Base-by-base conservation (phyloP, 2,329 filamentous ascomycete species). In the Fusarium anguioides region DNA sequence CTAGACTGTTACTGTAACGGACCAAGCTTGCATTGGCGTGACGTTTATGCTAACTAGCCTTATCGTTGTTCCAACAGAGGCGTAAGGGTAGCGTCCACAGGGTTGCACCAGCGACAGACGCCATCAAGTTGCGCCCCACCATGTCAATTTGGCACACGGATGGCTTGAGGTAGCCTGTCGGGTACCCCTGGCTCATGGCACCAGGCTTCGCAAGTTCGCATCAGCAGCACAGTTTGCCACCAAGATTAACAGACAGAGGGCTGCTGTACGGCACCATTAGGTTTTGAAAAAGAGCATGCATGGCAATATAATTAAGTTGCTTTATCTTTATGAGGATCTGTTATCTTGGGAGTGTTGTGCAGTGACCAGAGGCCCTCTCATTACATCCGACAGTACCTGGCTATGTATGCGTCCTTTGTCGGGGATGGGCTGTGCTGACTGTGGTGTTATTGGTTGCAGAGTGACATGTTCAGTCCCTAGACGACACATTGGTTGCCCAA, bases 111-210 rank as follows among this genome's bases (percentile, higher is more conserved):
- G 50, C 52, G 52, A 57, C 36, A 66, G 65, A 64, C 68, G 42
- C 70, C 68, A 66, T 68, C 41, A 50, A 48, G 33, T 42, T 66
- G 55, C 37, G 60, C 53, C 40, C 60, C 48, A 69, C 60, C 50
- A 40, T 47, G 54, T 58, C 64, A 65, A 62, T 64, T 70, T 73
- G 67, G 71, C 71, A 73, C 64, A 69, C 69, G 71, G 71, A 69
- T 73, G 71, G 71, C 71, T 73, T 73, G 59, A 54, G 55, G 60
- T 61, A 73, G 71, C 48, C 36, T 63, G 52, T 45, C 36, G 46
- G 60, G 26, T 50, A 57, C 60, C 69, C 67, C 71, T 71, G 66
- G 65, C 50, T 64, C 68, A 73, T 71, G 58, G 69, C 58, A 68
- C 50, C 44, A 55, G 51, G 52, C 60, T 60, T 62, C 49, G 57